Base-by-base conservation (phyloP, 306 rosid genomes). In the Delonix regia region DNA sequence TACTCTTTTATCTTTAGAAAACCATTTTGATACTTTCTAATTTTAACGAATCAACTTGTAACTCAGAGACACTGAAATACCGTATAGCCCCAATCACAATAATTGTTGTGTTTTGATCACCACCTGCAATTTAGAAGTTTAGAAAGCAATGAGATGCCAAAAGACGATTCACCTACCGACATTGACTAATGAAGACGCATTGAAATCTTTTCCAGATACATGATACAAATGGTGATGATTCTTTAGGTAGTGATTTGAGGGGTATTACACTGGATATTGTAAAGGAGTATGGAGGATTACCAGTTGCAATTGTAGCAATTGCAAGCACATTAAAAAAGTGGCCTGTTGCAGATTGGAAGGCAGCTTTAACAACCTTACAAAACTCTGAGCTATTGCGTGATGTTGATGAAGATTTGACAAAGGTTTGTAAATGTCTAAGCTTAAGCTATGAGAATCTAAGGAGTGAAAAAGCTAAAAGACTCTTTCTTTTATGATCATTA, bases 361-460 rank as follows among this genome's bases (percentile, higher is more conserved):
- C 0, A 6, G 22, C 42, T 30, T 61, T 61, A 2, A 1, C 24
- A 61, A 1, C 9, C 21, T 27, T 83, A 19, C 30, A 0, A 44
- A 34, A 2, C 6, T 75, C 75, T 0, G 19, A 8, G 15, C 60
- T 49, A 5, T 8, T 75, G 1, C 2, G 22, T 42, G 60, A 15
- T 30, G 45, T 83, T 16, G 61, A 57, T 51, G n/a, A 19, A 33
- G 75, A 73, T 41, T 22, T 74, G 4, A 1, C 0, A 7, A 8
- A 62, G 51, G 66, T 74, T 39, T 83, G 69, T 51, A 34, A 7
- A 0, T 69, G 84, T 15, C 5, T 83, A 22, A 41, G 2, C 0
- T 41, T 75, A 44, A 79, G 87, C 69, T 84, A 25, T 39, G 81
- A 84, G 18, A 9, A 79, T 33, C 15, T 83, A 41, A 52, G 41